phyloP scores from a whole-genome alignment of 2,329 filamentous ascomycete species.

The Calonectria ilicicola region DNA sequence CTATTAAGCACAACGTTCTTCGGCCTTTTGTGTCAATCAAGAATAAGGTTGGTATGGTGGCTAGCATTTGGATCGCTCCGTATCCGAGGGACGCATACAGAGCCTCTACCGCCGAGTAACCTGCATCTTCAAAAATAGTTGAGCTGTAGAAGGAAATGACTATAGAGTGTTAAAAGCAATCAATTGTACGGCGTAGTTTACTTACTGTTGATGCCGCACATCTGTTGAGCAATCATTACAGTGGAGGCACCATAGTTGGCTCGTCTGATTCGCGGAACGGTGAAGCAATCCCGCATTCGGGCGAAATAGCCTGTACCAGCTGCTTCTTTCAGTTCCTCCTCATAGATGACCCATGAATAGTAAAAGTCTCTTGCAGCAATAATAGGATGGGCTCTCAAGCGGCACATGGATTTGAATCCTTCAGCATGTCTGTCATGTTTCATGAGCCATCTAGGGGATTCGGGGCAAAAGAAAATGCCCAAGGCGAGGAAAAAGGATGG shows the following conservation, averaged over 20 bases:
- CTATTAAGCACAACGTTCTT: slow-evolving; percentile 35
- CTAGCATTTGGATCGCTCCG: slow-evolving; percentile 47
- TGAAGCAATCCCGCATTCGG: slow-evolving; percentile 68
- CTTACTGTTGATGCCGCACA: slow-evolving; percentile 45
- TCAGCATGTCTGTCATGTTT: slow-evolving; percentile 70
- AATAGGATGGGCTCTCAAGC: slow-evolving; percentile 63
- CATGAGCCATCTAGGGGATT: slow-evolving; percentile 72
- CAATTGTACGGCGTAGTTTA: neutral
- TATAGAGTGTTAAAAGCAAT: neutral
- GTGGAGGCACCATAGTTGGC: slow-evolving; percentile 81
- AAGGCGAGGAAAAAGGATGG: slow-evolving; percentile 63
- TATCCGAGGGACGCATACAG: slow-evolving; percentile 48
- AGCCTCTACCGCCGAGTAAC: slow-evolving; percentile 41
- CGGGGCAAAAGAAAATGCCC: slow-evolving; percentile 73
- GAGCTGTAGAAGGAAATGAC: slow-evolving; percentile 48
- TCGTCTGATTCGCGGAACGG: slow-evolving; percentile 73
- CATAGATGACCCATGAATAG: slow-evolving; percentile 54
- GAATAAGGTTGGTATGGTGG: slow-evolving; percentile 45
- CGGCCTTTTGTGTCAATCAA: slow-evolving; percentile 42
- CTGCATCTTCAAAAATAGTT: slow-evolving; percentile 39
- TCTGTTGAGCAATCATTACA: slow-evolving; percentile 81
- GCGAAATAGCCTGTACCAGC: slow-evolving; percentile 45
- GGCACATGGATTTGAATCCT: slow-evolving; percentile 66
- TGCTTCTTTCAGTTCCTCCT: slow-evolving; percentile 46
- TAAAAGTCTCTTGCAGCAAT: slow-evolving; percentile 71